Conservation (phyloP, 345 rosid genomes). For the Sonneratia alba region DNA sequence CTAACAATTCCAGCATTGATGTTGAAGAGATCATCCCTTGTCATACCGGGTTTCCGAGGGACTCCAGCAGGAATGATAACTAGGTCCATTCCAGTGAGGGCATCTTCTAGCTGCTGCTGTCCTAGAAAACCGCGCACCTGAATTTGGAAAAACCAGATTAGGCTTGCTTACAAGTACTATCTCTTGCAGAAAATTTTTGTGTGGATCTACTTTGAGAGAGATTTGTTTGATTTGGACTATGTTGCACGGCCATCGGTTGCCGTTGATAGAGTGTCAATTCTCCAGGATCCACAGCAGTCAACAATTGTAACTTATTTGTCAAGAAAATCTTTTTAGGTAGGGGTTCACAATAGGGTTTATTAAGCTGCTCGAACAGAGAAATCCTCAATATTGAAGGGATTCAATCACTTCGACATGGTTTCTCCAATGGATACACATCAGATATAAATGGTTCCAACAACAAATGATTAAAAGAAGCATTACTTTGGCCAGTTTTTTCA, state of each 20-base stretch:
- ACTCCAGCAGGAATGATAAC: constrained; percentile 93
- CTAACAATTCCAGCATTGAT: constrained; percentile 92
- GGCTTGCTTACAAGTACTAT: neutral
- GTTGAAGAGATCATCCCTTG: constrained; percentile 93
- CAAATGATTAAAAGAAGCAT: neutral
- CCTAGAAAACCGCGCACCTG: constrained; percentile 95
- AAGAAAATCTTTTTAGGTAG: too few relatives aligned
- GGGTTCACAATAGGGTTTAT: too few relatives aligned
- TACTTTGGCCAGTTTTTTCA: neutral
- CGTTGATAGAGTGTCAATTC: too few relatives aligned
- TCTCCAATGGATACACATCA: too few relatives aligned
- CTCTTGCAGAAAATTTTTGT: neutral
- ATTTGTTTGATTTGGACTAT: neutral
- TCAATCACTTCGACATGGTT: too few relatives aligned
- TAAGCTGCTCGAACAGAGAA: too few relatives aligned
- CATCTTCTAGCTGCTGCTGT: constrained; percentile 70
- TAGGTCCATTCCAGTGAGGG: constrained; percentile 85
- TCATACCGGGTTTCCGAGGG: constrained; percentile 99
- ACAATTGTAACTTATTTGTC: too few relatives aligned
- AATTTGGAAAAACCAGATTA: neutral
- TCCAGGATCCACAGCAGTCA: too few relatives aligned
- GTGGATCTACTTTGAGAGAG: neutral
- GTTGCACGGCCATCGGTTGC: neutral
- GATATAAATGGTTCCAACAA: neutral
- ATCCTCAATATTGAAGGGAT: too few relatives aligned